phyloP scores from a whole-genome alignment of 2,329 filamentous ascomycete species.

The Chaetomiaceae sp. region DNA sequence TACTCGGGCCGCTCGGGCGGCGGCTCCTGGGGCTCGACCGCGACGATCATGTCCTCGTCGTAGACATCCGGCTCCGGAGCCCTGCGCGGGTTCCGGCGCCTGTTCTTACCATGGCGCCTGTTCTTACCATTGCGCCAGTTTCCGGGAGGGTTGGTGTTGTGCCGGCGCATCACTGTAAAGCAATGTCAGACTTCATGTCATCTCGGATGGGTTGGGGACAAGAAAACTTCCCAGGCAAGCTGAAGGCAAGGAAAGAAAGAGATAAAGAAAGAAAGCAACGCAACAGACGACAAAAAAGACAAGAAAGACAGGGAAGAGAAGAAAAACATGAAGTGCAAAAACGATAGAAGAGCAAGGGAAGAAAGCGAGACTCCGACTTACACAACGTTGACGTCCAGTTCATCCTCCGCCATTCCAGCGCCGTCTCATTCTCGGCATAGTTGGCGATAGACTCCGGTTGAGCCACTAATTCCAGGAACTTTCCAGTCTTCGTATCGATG shows the following conservation, averaged over 20 bases:
- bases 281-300: no score
- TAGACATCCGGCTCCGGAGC: neutral
- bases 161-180: no score
- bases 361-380: no score
- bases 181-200: no score
- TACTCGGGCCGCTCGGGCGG: slow-evolving; percentile 14
- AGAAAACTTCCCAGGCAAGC: no score
- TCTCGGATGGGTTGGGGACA: no score
- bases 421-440: slow-evolving; percentile 7
- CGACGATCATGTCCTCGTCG: neutral
- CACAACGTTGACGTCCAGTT: slow-evolving; percentile 24
- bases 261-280: no score
- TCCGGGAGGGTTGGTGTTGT: neutral
- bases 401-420: slow-evolving; percentile 19
- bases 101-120: neutral
- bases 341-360: no score
- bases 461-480: slow-evolving; percentile 31
- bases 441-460: slow-evolving; percentile 32
- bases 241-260: no score
- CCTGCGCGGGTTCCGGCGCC: neutral
- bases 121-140: neutral
- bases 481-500: slow-evolving; percentile 36
- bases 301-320: no score
- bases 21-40: slow-evolving; percentile 1
- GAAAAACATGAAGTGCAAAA: no score